These are phyloP conservation scores for Kazachstania viticola DNA, from an alignment of 805 yeast genomes.

Conservation along the genomic window DNA sequence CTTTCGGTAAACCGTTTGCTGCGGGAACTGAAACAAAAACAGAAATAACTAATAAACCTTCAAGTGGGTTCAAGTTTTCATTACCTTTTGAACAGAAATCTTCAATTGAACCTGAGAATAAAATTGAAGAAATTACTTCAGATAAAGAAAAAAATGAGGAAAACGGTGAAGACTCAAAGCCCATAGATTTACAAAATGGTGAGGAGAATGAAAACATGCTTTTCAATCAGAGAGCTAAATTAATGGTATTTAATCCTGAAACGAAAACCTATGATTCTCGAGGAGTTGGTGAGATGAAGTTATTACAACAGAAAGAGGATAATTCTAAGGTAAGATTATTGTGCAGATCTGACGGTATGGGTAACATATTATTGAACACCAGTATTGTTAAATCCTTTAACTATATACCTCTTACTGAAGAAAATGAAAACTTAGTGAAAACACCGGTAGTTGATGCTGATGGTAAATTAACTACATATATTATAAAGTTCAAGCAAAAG, in stretches of 20 bases:
- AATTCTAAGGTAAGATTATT: conserved; percentile 52
- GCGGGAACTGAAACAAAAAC: conserved; percentile 4
- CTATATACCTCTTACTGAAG: conserved; percentile 41
- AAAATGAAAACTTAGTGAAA: conserved; percentile 56
- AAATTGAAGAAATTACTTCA: conserved; percentile 33
- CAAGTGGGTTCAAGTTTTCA: conserved; percentile 26
- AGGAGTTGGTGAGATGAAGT: conserved; percentile 77
- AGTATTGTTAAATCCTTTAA: conserved; percentile 44
- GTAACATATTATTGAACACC: conserved; percentile 64
- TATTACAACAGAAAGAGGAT: conserved; percentile 50
- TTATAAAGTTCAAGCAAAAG: conserved; percentile 56
- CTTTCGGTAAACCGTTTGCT: conserved; percentile 16
- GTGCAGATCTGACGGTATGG: conserved; percentile 82
- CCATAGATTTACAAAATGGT: conserved; percentile 45
- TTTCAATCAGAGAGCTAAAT: conserved; percentile 59
- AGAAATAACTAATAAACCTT: conserved; percentile 12
- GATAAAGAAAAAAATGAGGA: conserved; percentile 26
- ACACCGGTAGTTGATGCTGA: conserved; percentile 50
- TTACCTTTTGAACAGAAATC: conserved; percentile 25
- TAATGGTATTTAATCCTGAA: conserved; percentile 46
- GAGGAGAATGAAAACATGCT: conserved; percentile 68
- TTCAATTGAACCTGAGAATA: conserved; percentile 16
- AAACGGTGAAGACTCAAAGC: conserved; percentile 37
- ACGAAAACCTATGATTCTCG: conserved; percentile 44
- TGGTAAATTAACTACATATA: conserved; percentile 52